Evolutionary conservation across 768 basidiomycete species (phyloP), one percentile per base, ranked within the genome.

Genomic region (Serendipita sp.): DNA sequence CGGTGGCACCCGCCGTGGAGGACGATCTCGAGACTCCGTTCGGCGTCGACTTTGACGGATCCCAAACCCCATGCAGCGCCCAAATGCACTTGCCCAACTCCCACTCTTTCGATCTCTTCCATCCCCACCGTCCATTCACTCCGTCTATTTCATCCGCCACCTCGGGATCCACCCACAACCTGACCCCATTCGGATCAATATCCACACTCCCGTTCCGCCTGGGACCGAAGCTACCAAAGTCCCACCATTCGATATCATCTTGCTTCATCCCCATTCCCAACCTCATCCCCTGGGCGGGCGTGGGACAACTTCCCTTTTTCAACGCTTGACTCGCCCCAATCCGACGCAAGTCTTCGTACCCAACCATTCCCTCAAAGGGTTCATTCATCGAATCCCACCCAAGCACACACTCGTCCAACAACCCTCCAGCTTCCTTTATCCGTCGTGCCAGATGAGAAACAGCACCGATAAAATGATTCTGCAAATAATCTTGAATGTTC

Each of bases 301-400:
- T 90, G 0, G 96, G 94, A 64, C 84, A 78, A 0, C 91, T 83
- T 0, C 95, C 96, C 72, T 92, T 95, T 71, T 89, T 91, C 41
- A 91, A 76, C 16, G 81, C 84, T 70, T 92, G 90, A 38, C 79
- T 75, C 15, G 75, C 75, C 0, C 92, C 88, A 48, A 86, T 83
- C 11, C 72, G 66, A 62, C 78, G 79, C 34, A 99, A 77, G 72
- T 95, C 84, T 0, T 79, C 76, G 74, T 86, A 86, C 1, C 80
- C 83, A 41, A 84, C 79, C 45, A 90, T 78, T 0, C 96, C 96
- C 68, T 94, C 89, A 44, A 84, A 84, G 0, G 96, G 95, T 73
- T 99, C 96, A 73, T 99, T 98, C 74, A 97, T 76, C 69, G 85
- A 87, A 72, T 99, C 96, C 96, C 95, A 98, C 0, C 96, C 96